Evolutionary conservation across 805 yeast species (phyloP).

Genomic region (Nakazawaea laoshanensis): DNA sequence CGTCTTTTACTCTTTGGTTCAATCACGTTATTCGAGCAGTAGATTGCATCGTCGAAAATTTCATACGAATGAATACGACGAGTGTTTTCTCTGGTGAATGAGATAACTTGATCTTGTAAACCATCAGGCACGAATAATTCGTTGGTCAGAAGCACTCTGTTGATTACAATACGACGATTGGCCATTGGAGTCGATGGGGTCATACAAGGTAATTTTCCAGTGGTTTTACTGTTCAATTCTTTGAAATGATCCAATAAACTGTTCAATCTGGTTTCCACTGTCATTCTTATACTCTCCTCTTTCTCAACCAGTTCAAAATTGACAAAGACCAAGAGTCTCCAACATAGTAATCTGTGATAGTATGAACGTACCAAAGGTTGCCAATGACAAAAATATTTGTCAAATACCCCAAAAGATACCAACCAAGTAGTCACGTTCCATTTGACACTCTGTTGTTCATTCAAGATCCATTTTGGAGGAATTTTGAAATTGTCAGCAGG

Average conservation of each 20-base stretch:
- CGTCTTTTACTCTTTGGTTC: neutral
- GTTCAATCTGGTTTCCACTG: conserved; percentile 24
- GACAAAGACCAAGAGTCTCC: conserved; percentile 43
- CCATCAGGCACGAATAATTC: conserved; percentile 15
- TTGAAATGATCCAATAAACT: conserved; percentile 18
- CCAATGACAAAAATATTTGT: conserved; percentile 65
- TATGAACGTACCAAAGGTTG: conserved; percentile 67
- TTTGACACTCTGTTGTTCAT: conserved; percentile 32
- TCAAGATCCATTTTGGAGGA: conserved; percentile 28
- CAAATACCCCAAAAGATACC: conserved; percentile 42
- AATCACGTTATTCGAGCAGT: conserved; percentile 20
- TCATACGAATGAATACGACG: conserved; percentile 53
- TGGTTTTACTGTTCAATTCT: conserved; percentile 1
- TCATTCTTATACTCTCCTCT: conserved; percentile 7
- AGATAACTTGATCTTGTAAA: conserved; percentile 5
- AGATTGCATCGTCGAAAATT: conserved; percentile 58
- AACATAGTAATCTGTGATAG: conserved; percentile 56
- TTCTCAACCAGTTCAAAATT: conserved; percentile 4
- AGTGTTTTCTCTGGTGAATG: conserved; percentile 13
- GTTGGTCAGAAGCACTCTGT: conserved; percentile 20
- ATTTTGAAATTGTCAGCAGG: conserved; percentile 3
- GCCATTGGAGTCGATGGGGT: conserved; percentile 26
- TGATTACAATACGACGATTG: conserved; percentile 40
- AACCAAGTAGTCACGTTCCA: conserved; percentile 47
- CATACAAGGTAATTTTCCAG: conserved; percentile 9